A percentile compares a stretch with the other conserved stretches of the same genome.
Evolutionary conservation across 306 rosid species (phyloP).

Genomic region (Rosa lucieae): DNA sequence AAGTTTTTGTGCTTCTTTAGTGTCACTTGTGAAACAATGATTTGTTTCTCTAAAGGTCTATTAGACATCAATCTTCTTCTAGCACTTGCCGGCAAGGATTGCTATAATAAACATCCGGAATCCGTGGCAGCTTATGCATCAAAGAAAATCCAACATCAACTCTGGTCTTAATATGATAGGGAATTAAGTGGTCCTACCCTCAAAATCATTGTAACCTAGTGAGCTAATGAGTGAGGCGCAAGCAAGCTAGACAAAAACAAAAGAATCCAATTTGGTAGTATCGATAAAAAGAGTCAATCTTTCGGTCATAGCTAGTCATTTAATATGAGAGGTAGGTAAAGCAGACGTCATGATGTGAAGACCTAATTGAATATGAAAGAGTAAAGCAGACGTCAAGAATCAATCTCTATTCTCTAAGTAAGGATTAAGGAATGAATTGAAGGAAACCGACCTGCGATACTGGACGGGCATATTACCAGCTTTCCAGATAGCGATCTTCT

Average conservation of each 20-base stretch:
- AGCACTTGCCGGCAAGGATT: too few species aligned
- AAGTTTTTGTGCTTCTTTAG: too few species aligned
- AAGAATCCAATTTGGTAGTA: neutral
- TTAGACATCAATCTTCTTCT: neutral
- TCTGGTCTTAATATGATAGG: too few species aligned
- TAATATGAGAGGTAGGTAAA: neutral
- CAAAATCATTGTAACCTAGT: neutral
- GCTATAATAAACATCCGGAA: too few species aligned
- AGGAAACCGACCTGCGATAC: constrained; percentile 65
- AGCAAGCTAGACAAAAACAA: neutral
- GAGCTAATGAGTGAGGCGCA: neutral
- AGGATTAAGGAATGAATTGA: neutral
- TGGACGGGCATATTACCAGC: constrained; percentile 95
- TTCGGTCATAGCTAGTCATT: neutral
- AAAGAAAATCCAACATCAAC: too few species aligned
- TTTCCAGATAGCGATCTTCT: constrained; percentile 97
- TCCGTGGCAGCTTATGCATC: too few species aligned
- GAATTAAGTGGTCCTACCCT: neutral
- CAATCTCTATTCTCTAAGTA: neutral
- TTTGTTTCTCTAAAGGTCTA: too few species aligned
- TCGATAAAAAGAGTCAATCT: neutral
- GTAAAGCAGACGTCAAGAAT: neutral
- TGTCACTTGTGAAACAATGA: too few species aligned
- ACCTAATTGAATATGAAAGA: neutral
- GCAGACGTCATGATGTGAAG: too few species aligned